Conservation (phyloP, 352 stramenopile genomes). For the Phytopythium kandeliae region DNA sequence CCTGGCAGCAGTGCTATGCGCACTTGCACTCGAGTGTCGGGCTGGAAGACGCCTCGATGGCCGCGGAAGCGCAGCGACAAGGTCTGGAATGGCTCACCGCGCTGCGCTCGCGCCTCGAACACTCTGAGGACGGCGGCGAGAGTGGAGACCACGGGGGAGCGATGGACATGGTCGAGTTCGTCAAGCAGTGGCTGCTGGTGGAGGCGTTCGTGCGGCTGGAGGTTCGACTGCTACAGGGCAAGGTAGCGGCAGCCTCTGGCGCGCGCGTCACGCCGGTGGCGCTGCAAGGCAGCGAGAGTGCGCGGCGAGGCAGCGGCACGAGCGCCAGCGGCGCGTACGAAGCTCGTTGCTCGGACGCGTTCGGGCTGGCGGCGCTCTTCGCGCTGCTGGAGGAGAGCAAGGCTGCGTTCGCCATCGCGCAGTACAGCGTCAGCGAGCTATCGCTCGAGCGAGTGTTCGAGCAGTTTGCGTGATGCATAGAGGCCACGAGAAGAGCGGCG, state of each 20-base stretch:
- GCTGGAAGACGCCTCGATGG: conserved; percentile 8
- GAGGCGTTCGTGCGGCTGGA: conserved; percentile 63
- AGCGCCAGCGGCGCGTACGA: conserved; percentile 62
- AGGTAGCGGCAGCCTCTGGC: conserved; percentile 35
- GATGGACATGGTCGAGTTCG: conserved; percentile 41
- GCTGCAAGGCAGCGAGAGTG: conserved; percentile 36
- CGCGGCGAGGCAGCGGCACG: conserved; percentile 45
- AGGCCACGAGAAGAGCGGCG: too few species aligned
- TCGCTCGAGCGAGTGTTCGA: conserved; percentile 93
- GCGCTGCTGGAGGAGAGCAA: conserved; percentile 74
- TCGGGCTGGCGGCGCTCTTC: conserved; percentile 78
- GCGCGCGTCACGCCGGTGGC: conserved; percentile 41
- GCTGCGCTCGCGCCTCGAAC: conserved; percentile 34
- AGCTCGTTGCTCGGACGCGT: conserved; percentile 55
- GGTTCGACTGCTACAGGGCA: conserved; percentile 35
- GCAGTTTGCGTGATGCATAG: conserved; percentile 66
- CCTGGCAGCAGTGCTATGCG: conserved; percentile 44
- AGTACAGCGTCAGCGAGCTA: conserved; percentile 90
- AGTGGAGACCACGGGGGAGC: neutral
- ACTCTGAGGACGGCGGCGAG: conserved; percentile 9
- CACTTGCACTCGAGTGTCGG: conserved; percentile 16
- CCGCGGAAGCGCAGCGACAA: conserved; percentile 11
- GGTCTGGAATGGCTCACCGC: conserved; percentile 39
- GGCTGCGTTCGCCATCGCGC: conserved; percentile 57
- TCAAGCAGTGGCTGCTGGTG: conserved; percentile 71